A percentile compares a stretch with the other conserved stretches of the same genome.
These are phyloP conservation scores for Apiospora pterosperma DNA, from an alignment of 2,329 filamentous ascomycete species.

Conservation along the genomic window DNA sequence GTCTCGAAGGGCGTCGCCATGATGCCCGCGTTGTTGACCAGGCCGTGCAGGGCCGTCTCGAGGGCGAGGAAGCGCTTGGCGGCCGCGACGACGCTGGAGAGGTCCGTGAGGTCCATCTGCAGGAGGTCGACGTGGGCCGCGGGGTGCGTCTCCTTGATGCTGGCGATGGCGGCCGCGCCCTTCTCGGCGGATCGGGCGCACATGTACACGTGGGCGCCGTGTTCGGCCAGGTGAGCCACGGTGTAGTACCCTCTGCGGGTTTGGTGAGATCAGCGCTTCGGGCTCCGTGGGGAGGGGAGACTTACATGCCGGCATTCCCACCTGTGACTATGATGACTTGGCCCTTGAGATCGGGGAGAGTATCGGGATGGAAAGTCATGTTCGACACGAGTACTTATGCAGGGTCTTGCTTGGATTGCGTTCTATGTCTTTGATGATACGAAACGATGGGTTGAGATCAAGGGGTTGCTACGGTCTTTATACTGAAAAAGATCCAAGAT, in stretches of 20 bases:
- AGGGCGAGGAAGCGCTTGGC: conserved; percentile 25
- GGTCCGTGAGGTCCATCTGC: conserved; percentile 30
- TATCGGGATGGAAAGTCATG: conserved; percentile 36
- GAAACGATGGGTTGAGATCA: background rate
- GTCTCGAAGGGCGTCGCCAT: conserved; percentile 28
- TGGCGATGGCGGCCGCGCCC: conserved; percentile 26
- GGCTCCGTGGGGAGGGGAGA: conserved; percentile 12
- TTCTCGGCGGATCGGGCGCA: conserved; percentile 33
- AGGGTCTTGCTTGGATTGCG: background rate
- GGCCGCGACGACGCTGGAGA: conserved; percentile 32
- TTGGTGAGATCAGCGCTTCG: conserved; percentile 11
- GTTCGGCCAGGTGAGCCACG: conserved; percentile 31
- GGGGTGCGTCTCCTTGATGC: conserved; percentile 29
- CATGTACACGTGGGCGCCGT: conserved; percentile 38
- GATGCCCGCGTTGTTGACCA: conserved; percentile 30
- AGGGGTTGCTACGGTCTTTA: conserved; percentile 17
- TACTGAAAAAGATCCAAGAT: conserved; percentile 10
- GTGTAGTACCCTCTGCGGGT: conserved; percentile 30
- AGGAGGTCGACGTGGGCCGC: conserved; percentile 30
- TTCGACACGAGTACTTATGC: conserved; percentile 13
- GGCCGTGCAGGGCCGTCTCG: conserved; percentile 28
- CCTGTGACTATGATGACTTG: conserved; percentile 43
- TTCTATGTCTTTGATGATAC: conserved; percentile 15
- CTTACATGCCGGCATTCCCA: conserved; percentile 42
- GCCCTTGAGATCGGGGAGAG: conserved; percentile 38